Base-by-base conservation (phyloP, 2,329 filamentous ascomycete genomes). In the Fusarium mundagurra region DNA sequence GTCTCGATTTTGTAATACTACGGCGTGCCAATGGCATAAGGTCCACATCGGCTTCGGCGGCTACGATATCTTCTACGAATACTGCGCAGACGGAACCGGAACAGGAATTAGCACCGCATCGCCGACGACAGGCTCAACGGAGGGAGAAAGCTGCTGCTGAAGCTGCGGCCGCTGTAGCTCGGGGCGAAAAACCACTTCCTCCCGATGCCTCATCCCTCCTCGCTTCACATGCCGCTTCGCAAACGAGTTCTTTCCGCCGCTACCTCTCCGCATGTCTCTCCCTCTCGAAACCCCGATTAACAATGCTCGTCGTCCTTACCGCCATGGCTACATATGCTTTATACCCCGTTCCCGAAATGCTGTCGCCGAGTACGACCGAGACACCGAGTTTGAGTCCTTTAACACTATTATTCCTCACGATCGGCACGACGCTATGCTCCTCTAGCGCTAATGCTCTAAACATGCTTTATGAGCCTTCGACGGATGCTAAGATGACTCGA, bases 361-460 rank as follows among this genome's bases (percentile, higher is more conserved):
- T 99, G 60, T 89, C 90, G 45, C 90, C 93, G 16, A 88, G 91
- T 24, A 89, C 83, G 64, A 85, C 87, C 60, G 87, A 87, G 54
- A 93, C 92, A 11, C 95, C 96, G 3, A 96, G 94, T 24, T 89
- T 98, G 50, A 97, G 94, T 70, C 94, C 96, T 5, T 87, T 98
- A 61, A 99, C 96, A 14, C 92, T 98, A 24, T 88, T 97, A 59
- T 98, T 98, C 86, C 91, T 99, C 59, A 98, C 96, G 1, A 91
- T 91, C 8, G 96, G 96, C 68, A 98, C 96, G 0, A 91, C 95
- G 9, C 88, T 98, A 27, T 96, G 94, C 82, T 93, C 91, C n/a
- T 94, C 95, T 48, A 94, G 93, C 67, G 96, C 96, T 48, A 99
- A 99, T 81, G 91, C 96, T 4, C 87, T 98, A 75, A 99, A 99